Conservation (phyloP, 352 stramenopile species). For the Pythium sukuiense region DNA sequence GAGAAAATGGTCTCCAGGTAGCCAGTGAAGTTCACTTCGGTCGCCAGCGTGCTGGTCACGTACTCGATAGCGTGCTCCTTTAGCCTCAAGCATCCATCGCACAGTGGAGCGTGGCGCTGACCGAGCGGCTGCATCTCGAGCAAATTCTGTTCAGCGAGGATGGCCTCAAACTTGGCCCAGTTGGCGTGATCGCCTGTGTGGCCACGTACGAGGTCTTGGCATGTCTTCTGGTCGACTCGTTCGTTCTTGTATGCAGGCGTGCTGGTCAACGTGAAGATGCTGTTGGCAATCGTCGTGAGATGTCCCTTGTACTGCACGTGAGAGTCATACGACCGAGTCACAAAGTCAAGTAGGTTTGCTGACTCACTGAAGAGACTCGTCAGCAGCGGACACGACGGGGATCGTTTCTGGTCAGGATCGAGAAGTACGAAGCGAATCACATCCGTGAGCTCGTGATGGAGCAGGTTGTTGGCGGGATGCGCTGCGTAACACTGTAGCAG, state of each 20-base stretch:
- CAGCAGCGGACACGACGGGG: conserved; percentile 72
- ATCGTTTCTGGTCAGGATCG: conserved; percentile 81
- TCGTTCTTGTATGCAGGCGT: conserved; percentile 71
- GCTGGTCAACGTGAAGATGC: conserved; percentile 85
- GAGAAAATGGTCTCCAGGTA: conserved; percentile 89
- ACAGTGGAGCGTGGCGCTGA: conserved; percentile 79
- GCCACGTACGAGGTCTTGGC: conserved; percentile 76
- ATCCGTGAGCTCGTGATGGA: conserved; percentile 86
- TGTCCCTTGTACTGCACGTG: conserved; percentile 87
- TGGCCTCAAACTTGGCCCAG: conserved; percentile 76
- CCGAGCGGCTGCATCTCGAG: conserved; percentile 81
- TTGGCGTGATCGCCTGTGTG: conserved; percentile 70
- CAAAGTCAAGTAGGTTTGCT: conserved; percentile 80
- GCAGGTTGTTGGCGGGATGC: conserved; percentile 78
- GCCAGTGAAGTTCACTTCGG: conserved; percentile 63
- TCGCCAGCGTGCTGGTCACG: conserved; percentile 61
- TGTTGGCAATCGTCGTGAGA: conserved; percentile 89
- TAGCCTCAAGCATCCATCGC: conserved; percentile 76
- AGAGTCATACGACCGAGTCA: conserved; percentile 73
- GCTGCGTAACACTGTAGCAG: conserved; percentile 77
- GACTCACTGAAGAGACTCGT: conserved; percentile 75
- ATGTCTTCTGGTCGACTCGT: conserved; percentile 37
- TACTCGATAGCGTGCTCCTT: conserved; percentile 82
- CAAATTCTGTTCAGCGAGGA: conserved; percentile 75
- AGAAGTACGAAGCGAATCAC: conserved; percentile 86